Evolutionary conservation across 306 rosid genomes (phyloP), one percentile per base, ranked within the genome.

Genomic region (Argentina anserina): DNA sequence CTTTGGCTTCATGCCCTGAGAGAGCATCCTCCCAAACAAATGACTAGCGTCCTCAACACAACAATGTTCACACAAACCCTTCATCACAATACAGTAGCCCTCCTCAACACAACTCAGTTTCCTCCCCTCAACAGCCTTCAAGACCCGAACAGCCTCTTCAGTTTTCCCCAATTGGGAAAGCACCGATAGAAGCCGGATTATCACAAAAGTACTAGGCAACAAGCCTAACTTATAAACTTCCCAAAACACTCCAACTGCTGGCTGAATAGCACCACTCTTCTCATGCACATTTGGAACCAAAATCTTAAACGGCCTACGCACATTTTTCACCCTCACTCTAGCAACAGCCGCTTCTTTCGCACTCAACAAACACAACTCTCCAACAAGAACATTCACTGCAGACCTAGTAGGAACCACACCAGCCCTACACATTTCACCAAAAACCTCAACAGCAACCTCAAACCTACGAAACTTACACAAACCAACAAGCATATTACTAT

Each of bases 401-500:
- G 96, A 82, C 17, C 92, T 86, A 52, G 96, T 87, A 10, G 96
- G 92, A 75, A 77, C 64, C 80, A 86, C 82, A 39, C 88, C 81
- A 21, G 83, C 58, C 80, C 63, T 79, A 12, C 55, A 43, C 92
- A 90, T 90, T 72, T 84, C 85, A 34, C 49, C 67, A 31, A 87
- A 90, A 68, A 87, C 80, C n/a, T 87, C 84, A 68, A 90, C 71
- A 45, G 96, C 96, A 7, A 80, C 64, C 26, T 81, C 83, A 58
- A 84, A 76, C 41, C 86, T 82, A 77, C 86, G 86, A 61, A 87
- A 83, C 42, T 83, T 90, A 81, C 90, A 90, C 71, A 90, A 79
- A 59, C 96, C 92, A 77, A 84, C 84, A 77, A 90, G 80, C 50
- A 87, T 75, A 70, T 90, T 90, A 83, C 96, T 87, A 65, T 84